Evolutionary conservation across 192 early-diverging fungal genomes (phyloP).

Genomic region (Oehlia diaphana): DNA sequence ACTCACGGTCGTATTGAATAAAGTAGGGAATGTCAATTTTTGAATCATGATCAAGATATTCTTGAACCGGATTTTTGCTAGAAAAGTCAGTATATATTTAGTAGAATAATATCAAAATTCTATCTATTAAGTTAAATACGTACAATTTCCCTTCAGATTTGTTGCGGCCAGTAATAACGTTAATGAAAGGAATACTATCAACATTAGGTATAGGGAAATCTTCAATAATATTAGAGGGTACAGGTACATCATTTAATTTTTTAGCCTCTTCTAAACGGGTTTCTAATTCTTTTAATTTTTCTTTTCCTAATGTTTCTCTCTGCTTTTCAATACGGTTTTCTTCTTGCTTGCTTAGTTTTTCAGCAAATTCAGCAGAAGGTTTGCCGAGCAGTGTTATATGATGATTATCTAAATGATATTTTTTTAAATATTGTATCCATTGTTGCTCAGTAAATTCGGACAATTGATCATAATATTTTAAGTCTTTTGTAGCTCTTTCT

Average conservation of each 20-base stretch:
- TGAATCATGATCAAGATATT: slow-evolving; percentile 48
- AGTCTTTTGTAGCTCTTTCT: slow-evolving; percentile 41
- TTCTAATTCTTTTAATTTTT: slow-evolving; percentile 50
- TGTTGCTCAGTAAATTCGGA: slow-evolving; percentile 41
- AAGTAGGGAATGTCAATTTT: slow-evolving; percentile 47
- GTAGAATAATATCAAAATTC: not conserved
- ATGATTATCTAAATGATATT: slow-evolving; percentile 47
- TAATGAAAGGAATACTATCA: slow-evolving; percentile 53
- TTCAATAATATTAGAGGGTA: slow-evolving; percentile 57
- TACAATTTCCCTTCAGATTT: slow-evolving; percentile 44
- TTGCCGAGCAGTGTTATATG: slow-evolving; percentile 51
- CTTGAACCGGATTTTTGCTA: slow-evolving; percentile 50
- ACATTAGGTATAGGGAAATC: slow-evolving; percentile 53
- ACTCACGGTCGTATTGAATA: slow-evolving; percentile 59
- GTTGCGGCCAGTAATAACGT: slow-evolving; percentile 47
- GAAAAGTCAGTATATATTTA: not conserved
- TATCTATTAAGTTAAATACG: slow-evolving; percentile 21
- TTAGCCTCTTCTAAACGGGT: slow-evolving; percentile 48
- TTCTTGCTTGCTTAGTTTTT: slow-evolving; percentile 50
- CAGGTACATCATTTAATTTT: slow-evolving; percentile 49
- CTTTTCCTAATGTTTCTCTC: slow-evolving; percentile 42
- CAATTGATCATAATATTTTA: slow-evolving; percentile 45
- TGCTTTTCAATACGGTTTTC: slow-evolving; percentile 52
- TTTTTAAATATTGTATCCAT: slow-evolving; percentile 50
- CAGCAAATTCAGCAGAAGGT: slow-evolving; percentile 56